These are phyloP conservation scores for Paramecium biaurelia DNA, from an alignment of 73 alveolate species.

Conservation along the genomic window DNA sequence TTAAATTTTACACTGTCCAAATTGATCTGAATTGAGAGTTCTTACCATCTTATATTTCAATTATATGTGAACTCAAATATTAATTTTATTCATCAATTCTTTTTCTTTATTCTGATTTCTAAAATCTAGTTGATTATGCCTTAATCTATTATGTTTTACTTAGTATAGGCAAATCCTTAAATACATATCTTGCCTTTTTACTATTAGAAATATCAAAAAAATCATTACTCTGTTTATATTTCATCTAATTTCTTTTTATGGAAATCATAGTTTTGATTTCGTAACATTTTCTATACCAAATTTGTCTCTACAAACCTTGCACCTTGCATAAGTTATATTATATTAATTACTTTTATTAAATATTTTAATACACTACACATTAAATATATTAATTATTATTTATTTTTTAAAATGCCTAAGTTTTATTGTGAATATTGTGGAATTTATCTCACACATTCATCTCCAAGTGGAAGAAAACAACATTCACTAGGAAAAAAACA, in stretches of 20 bases:
- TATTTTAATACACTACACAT: not conserved
- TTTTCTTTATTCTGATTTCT: slow-evolving; percentile 27
- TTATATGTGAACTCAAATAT: not conserved
- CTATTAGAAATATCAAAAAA: not conserved
- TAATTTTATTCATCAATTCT: slow-evolving; percentile 35
- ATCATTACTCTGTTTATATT: not conserved
- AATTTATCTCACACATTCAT: slow-evolving; percentile 96
- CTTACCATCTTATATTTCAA: slow-evolving; percentile 19
- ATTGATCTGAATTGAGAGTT: slow-evolving; percentile 37
- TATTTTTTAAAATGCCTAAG: slow-evolving; percentile 92
- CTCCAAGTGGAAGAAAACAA: slow-evolving; percentile 98
- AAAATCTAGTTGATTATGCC: not conserved
- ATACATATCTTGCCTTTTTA: not conserved
- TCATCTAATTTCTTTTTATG: slow-evolving; percentile 26
- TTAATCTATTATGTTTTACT: not conserved
- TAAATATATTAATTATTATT: not conserved
- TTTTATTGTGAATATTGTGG: slow-evolving; percentile 99
- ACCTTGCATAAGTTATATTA: slow-evolving; percentile 12
- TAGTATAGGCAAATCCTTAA: slow-evolving; percentile 18
- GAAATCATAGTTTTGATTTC: not conserved
- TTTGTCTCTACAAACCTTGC: slow-evolving; percentile 41
- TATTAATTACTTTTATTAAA: not conserved
- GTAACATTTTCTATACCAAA: slow-evolving; percentile 15
- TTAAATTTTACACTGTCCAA: slow-evolving; percentile 5
- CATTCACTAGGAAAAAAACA: slow-evolving; percentile 98